These are phyloP conservation scores for Coix lacrymajobi DNA, from an alignment of 176 grass and related monocot species.

Conservation along the genomic window DNA sequence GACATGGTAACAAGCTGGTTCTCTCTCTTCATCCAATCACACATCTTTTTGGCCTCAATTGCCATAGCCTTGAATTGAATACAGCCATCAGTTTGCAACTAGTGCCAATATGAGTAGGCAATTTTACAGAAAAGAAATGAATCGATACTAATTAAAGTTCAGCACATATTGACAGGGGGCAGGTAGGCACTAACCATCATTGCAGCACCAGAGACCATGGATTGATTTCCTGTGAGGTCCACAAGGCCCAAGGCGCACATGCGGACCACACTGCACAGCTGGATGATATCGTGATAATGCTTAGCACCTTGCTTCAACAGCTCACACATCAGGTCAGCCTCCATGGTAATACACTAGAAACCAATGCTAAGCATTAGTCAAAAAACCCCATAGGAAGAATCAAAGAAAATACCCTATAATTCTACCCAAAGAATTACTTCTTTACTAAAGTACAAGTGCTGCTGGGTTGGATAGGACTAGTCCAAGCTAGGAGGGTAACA, in stretches of 20 bases:
- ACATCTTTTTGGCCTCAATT: background rate
- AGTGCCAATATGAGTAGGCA: background rate
- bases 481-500: background rate
- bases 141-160: background rate
- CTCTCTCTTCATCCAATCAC: background rate
- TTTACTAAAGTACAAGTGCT: background rate
- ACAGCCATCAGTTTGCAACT: background rate
- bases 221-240: background rate
- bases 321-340: background rate
- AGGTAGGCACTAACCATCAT: constrained; percentile 5
- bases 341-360: background rate
- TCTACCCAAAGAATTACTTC: background rate
- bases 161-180: background rate
- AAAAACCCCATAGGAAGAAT: background rate
- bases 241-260: background rate
- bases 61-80: background rate
- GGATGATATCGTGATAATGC: background rate
- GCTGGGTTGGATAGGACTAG: background rate
- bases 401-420: background rate
- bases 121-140: background rate
- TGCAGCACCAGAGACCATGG: background rate
- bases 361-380: background rate
- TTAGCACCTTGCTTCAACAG: background rate
- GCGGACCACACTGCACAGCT: background rate
- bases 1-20: background rate